Evolutionary conservation across 441 rosid genomes (phyloP).

Genomic region (Pelargonium fulgidum): DNA sequence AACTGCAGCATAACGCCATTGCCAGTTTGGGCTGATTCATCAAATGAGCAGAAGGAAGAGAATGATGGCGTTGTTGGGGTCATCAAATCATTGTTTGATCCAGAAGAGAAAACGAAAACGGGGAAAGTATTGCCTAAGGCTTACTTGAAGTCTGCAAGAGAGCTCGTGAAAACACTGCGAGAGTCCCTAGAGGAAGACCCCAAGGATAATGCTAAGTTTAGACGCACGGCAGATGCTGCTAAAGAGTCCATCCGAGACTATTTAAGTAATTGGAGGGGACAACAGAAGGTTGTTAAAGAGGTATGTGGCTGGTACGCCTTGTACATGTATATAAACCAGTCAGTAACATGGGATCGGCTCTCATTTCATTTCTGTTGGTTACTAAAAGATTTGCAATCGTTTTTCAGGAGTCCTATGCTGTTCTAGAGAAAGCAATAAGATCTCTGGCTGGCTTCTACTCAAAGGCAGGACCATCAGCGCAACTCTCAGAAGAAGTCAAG

Average conservation of each 20-base stretch:
- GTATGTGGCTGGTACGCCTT: slow-evolving; percentile 19
- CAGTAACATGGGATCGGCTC: background rate
- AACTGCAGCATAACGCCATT: slow-evolving; percentile 27
- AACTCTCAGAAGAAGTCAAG: slow-evolving; percentile 62
- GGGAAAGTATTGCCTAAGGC: slow-evolving; percentile 79
- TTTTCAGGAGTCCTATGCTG: slow-evolving; percentile 62
- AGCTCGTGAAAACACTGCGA: slow-evolving; percentile 63
- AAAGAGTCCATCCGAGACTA: slow-evolving; percentile 78
- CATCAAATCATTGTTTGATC: slow-evolving; percentile 64
- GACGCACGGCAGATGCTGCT: slow-evolving; percentile 78
- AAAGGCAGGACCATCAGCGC: slow-evolving; percentile 82
- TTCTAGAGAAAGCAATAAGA: slow-evolving; percentile 67
- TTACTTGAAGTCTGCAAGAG: slow-evolving; percentile 76
- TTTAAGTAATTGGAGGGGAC: slow-evolving; percentile 72
- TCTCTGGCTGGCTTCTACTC: slow-evolving; percentile 70
- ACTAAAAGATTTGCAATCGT: no score
- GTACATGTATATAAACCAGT: no score
- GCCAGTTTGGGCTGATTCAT: slow-evolving; percentile 37
- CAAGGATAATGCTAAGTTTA: slow-evolving; percentile 54
- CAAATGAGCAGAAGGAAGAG: slow-evolving; percentile 31
- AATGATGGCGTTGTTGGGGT: slow-evolving; percentile 53
- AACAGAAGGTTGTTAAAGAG: slow-evolving; percentile 40
- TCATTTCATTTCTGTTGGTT: background rate
- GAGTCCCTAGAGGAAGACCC: slow-evolving; percentile 73
- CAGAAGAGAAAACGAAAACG: slow-evolving; percentile 57